phyloP scores from a whole-genome alignment of 371 early-diverging fungal species.

The Saksenaea oblongispora region DNA sequence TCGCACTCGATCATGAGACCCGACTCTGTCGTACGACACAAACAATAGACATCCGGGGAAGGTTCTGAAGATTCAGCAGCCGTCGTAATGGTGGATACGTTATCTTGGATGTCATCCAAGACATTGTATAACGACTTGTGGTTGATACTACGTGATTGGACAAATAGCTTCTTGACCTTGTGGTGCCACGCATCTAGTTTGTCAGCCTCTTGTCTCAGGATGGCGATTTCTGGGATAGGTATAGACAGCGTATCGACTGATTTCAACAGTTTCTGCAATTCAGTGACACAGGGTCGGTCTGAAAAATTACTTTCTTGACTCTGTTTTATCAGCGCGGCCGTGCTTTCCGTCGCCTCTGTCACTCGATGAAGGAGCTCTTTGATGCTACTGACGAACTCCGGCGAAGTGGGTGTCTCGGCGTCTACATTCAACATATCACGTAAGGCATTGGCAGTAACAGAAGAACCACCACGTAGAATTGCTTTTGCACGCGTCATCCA shows the following conservation, averaged over 20 bases:
- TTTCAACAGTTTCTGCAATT: constrained; percentile 13
- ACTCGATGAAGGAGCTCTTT: constrained; percentile 11
- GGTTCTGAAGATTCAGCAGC: not conserved
- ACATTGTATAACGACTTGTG: constrained; percentile 8
- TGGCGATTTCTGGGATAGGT: constrained; percentile 3
- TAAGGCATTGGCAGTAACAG: constrained; percentile 5
- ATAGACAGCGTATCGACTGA: constrained; percentile 9
- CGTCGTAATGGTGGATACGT: constrained; percentile 16
- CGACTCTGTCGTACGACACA: constrained; percentile 61
- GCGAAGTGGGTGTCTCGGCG: constrained; percentile 9
- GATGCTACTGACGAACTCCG: constrained; percentile 9
- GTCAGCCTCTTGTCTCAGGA: constrained; percentile 7
- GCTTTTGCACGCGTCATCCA: constrained; percentile 17
- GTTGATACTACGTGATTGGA: not conserved
- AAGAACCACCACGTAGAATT: not conserved
- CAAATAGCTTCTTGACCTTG: constrained; percentile 9
- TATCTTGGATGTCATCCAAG: constrained; percentile 12
- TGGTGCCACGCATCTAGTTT: constrained; percentile 14
- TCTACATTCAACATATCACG: constrained; percentile 9
- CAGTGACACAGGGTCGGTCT: constrained; percentile 11
- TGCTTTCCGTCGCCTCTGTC: constrained; percentile 7
- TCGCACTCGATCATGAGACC: constrained; percentile 83
- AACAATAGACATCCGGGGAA: constrained; percentile 43
- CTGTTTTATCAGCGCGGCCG: not conserved
- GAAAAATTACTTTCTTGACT: not conserved